phyloP scores from a whole-genome alignment of 768 basidiomycete genomes.

The Naganishia antarctica region DNA sequence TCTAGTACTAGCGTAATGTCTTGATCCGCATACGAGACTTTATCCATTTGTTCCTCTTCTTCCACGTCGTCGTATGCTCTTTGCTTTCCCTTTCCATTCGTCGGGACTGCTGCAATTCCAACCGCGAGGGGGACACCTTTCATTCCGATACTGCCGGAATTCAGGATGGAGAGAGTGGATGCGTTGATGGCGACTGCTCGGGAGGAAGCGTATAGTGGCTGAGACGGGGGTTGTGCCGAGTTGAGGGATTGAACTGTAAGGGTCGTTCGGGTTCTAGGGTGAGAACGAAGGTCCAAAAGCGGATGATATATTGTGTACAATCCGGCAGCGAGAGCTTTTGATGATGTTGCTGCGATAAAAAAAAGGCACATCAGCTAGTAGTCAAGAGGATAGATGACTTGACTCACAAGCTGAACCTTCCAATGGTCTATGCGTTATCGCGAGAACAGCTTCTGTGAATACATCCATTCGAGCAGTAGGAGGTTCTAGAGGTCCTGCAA shows the following conservation, averaged over 20 bases:
- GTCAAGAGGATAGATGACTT: neutral
- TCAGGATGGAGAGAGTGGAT: conserved; percentile 44
- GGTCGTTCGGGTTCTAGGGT: conserved; percentile 51
- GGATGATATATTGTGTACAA: conserved; percentile 43
- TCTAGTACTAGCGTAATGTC: conserved; percentile 39
- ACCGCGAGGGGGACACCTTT: conserved; percentile 43
- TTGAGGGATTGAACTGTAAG: conserved; percentile 51
- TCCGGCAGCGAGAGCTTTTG: conserved; percentile 43
- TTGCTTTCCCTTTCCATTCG: conserved; percentile 1
- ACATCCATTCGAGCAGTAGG: conserved; percentile 50
- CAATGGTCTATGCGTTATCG: conserved; percentile 49
- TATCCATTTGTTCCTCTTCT: conserved; percentile 4
- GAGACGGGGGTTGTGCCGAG: conserved; percentile 24
- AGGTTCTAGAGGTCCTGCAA: conserved; percentile 50
- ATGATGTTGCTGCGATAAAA: conserved; percentile 13
- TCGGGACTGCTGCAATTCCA: conserved; percentile 28
- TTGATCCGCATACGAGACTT: conserved; percentile 16
- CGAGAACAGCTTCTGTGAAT: conserved; percentile 50
- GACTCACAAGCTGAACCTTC: conserved; percentile 48
- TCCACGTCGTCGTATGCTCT: conserved; percentile 8
- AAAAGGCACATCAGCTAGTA: neutral
- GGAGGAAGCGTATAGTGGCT: conserved; percentile 27
- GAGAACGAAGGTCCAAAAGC: conserved; percentile 45
- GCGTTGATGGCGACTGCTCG: conserved; percentile 49
- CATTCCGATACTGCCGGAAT: conserved; percentile 44